A percentile compares a stretch with the other conserved stretches of the same genome.
These are phyloP conservation scores for Jasminum sambac DNA, from an alignment of 257 asterid species.

Conservation along the genomic window DNA sequence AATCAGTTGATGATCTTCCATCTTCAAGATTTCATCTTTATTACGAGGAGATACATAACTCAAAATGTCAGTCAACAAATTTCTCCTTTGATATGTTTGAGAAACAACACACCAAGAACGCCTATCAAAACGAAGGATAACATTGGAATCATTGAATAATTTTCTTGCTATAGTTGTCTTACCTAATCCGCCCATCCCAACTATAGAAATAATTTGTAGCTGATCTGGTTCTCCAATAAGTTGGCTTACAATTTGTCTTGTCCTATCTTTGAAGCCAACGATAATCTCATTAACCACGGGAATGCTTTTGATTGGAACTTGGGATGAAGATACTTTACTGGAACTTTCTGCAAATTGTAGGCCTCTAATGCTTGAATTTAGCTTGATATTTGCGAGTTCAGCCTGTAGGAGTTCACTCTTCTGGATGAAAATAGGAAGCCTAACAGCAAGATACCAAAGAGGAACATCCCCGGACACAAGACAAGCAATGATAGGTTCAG, in stretches of 20 bases:
- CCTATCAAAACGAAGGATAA: conserved; percentile 12
- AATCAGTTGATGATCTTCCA: neutral
- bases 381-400: too few relatives aligned
- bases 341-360: too few relatives aligned
- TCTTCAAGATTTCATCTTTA: neutral
- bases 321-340: too few relatives aligned
- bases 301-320: too few relatives aligned
- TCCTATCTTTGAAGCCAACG: neutral
- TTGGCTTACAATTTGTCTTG: neutral
- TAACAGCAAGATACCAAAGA: neutral
- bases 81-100: neutral
- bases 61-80: conserved; percentile 12
- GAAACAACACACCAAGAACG: conserved; percentile 1
- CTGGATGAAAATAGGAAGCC: neutral
- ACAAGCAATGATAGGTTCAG: neutral
- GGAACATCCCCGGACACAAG: neutral
- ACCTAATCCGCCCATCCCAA: conserved; percentile 24
- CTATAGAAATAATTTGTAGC: conserved; percentile 18
- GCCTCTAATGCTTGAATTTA: neutral
- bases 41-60: neutral
- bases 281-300: too few relatives aligned
- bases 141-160: neutral
- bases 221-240: neutral
- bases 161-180: conserved; percentile 9
- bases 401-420: neutral